phyloP scores from a whole-genome alignment of 2,329 filamentous ascomycete genomes.

The Talaromyces rugulosus region DNA sequence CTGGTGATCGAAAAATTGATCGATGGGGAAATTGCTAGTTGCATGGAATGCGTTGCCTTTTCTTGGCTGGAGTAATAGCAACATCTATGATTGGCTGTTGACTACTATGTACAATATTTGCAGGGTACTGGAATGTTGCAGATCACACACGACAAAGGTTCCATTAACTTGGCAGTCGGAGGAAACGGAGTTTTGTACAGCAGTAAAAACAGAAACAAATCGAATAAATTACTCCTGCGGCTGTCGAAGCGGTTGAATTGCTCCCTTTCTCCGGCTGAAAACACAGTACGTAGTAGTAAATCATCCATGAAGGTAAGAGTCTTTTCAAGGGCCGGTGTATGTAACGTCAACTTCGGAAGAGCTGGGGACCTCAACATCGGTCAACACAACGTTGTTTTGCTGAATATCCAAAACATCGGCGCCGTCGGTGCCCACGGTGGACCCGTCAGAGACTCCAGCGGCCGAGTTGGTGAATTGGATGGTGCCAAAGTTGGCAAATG shows the following conservation, averaged over 20 bases:
- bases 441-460: constrained; percentile 19
- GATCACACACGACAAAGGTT: background rate
- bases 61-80: background rate
- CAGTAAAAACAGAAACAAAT: background rate
- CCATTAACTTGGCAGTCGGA: background rate
- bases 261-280: background rate
- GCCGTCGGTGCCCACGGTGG: constrained; percentile 28
- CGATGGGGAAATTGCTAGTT: background rate
- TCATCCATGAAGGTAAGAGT: background rate
- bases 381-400: constrained; percentile 37
- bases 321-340: constrained; percentile 12
- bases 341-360: constrained; percentile 25
- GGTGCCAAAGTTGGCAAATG: constrained; percentile 46
- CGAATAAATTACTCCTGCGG: background rate
- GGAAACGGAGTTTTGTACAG: background rate
- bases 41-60: background rate
- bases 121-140: background rate
- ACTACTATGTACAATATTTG: background rate
- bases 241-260: too few relatives aligned
- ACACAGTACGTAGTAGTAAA: background rate
- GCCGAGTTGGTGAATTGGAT: constrained; percentile 36
- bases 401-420: constrained; percentile 46
- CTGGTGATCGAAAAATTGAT: background rate
- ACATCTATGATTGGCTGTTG: background rate
- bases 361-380: constrained; percentile 22